Evolutionary conservation across 305 asterid species (phyloP).

Genomic region (Rubia tinctorum): DNA sequence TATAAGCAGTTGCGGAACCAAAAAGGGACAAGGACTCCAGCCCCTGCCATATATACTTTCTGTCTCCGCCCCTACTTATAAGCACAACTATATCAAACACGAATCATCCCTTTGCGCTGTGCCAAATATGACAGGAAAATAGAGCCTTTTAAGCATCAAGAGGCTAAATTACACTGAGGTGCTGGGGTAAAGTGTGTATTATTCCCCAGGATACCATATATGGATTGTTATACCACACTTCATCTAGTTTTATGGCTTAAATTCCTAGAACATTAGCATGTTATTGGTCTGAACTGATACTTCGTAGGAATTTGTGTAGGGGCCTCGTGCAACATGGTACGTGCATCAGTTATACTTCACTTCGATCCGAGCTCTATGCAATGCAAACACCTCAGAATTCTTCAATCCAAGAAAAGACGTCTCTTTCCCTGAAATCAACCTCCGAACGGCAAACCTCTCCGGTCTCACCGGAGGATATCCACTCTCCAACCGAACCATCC

Average conservation of each 20-base stretch:
- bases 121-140: not conserved
- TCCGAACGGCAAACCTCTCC: constrained; percentile 24
- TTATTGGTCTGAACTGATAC: not conserved
- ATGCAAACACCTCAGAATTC: constrained; percentile 64
- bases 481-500: constrained; percentile 29
- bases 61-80: too few relatives aligned
- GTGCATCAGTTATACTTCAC: constrained; percentile 56
- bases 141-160: not conserved
- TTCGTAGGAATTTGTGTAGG: constrained; percentile 26
- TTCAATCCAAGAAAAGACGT: constrained; percentile 67
- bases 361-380: constrained; percentile 58
- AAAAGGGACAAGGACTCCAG: too few relatives aligned
- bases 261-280: not conserved
- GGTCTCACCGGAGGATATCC: constrained; percentile 20
- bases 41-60: too few relatives aligned
- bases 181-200: too few relatives aligned
- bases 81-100: too few relatives aligned
- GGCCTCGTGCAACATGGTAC: constrained; percentile 70
- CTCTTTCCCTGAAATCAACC: constrained; percentile 57
- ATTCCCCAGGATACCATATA: too few relatives aligned
- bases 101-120: not conserved
- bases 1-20: too few relatives aligned
- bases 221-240: not conserved
- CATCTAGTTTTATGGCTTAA: not conserved
- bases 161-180: too few relatives aligned